Percentiles rank a stretch among this genome's conserved stretches.
Evolutionary conservation across 2,329 filamentous ascomycete species (phyloP).

Genomic region (Stagonosporopsis tanaceti): DNA sequence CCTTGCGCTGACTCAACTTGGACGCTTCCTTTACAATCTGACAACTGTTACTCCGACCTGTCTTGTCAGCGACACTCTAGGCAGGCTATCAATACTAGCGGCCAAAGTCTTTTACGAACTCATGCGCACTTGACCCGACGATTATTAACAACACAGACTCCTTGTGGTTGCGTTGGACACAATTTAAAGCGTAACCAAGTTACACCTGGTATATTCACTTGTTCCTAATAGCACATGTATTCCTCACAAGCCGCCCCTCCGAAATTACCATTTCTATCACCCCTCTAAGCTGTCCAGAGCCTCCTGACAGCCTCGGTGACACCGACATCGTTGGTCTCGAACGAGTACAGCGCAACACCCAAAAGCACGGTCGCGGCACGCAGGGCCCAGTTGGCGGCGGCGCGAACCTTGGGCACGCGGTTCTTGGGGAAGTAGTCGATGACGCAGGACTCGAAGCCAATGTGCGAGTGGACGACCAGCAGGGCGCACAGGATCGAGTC

Average conservation of each 20-base stretch:
- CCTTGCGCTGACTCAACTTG: too few relatives aligned
- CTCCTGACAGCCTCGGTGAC: slow-evolving; percentile 88
- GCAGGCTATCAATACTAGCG: too few relatives aligned
- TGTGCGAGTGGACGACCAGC: slow-evolving; percentile 90
- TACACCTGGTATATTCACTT: slow-evolving; percentile 3
- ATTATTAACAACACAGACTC: too few relatives aligned
- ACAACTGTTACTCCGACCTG: too few relatives aligned
- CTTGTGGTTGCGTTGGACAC: not conserved
- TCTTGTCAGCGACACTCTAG: too few relatives aligned
- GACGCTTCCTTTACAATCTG: too few relatives aligned
- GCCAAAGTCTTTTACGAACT: too few relatives aligned
- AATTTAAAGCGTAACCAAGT: not conserved
- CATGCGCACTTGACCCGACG: too few relatives aligned
- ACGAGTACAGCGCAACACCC: slow-evolving; percentile 92
- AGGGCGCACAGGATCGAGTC: slow-evolving; percentile 86
- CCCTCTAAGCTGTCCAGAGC: slow-evolving; percentile 79
- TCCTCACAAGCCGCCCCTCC: slow-evolving; percentile 15
- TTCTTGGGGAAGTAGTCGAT: slow-evolving; percentile 87
- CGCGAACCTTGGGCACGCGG: slow-evolving; percentile 72
- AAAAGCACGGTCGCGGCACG: slow-evolving; percentile 81
- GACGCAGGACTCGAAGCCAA: slow-evolving; percentile 88
- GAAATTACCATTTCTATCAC: not conserved
- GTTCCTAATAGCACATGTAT: slow-evolving; percentile 21
- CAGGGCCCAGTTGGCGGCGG: slow-evolving; percentile 77
- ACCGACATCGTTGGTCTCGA: slow-evolving; percentile 98